Evolutionary conservation across 2,329 filamentous ascomycete species (phyloP).

Genomic region (Xylariaceae sp.): DNA sequence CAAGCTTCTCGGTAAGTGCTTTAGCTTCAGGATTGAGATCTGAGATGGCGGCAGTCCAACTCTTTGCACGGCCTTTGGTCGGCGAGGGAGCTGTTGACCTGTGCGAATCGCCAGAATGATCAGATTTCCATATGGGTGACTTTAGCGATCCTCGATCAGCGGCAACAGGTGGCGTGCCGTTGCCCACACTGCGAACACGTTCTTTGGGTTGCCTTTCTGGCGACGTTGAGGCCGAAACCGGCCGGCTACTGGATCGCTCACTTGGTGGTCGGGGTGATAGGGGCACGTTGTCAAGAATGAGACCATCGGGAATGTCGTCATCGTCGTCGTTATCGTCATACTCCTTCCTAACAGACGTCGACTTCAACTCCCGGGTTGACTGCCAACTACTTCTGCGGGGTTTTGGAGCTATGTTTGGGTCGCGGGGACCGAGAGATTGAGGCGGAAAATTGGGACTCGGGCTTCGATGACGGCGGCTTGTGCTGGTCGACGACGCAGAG

Average conservation of each 20-base stretch:
- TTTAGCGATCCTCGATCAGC: slow-evolving; percentile 65
- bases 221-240: slow-evolving; percentile 60
- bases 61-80: slow-evolving; percentile 66
- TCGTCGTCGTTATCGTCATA: slow-evolving; percentile 79
- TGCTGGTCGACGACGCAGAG: slow-evolving; percentile 49
- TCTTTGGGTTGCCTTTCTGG: slow-evolving; percentile 60
- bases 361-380: slow-evolving; percentile 68
- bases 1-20: slow-evolving; percentile 78
- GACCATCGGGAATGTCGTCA: slow-evolving; percentile 77
- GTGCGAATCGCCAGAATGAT: slow-evolving; percentile 46
- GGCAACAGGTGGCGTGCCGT: slow-evolving; percentile 67
- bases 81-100: slow-evolving; percentile 49
- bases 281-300: slow-evolving; percentile 81
- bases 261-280: slow-evolving; percentile 73
- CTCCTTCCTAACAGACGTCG: slow-evolving; percentile 73
- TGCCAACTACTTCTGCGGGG: slow-evolving; percentile 75
- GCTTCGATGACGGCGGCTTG: slow-evolving; percentile 54
- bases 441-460: slow-evolving; percentile 54
- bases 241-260: slow-evolving; percentile 61
- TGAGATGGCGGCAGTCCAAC: slow-evolving; percentile 75
- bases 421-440: slow-evolving; percentile 51
- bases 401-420: slow-evolving; percentile 48
- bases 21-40: slow-evolving; percentile 76
- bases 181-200: slow-evolving; percentile 63
- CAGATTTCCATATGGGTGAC: slow-evolving; percentile 62